Conservation (phyloP, 345 rosid genomes). For the Eucalyptus pauciflora region DNA sequence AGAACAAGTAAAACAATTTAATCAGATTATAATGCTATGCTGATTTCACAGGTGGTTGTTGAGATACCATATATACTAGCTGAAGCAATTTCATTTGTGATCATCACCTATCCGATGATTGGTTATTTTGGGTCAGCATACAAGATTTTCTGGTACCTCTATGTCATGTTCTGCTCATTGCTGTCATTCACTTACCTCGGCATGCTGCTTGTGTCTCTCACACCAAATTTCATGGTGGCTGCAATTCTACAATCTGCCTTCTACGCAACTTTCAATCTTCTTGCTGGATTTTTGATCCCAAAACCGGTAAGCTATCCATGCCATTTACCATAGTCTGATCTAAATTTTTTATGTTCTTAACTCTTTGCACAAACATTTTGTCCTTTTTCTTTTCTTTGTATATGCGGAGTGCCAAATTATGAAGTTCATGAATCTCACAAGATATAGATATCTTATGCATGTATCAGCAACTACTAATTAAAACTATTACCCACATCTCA, state of each 20-base stretch:
- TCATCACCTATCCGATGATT: constrained; percentile 53
- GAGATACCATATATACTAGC: constrained; percentile 64
- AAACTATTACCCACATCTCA: not conserved
- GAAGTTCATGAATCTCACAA: not conserved
- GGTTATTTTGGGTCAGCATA: constrained; percentile 34
- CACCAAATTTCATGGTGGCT: constrained; percentile 56
- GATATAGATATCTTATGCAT: not conserved
- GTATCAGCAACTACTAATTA: not conserved
- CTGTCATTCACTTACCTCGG: constrained; percentile 56
- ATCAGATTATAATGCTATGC: not conserved
- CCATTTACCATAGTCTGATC: not conserved
- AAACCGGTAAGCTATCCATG: constrained; percentile 36
- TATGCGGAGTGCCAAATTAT: not conserved
- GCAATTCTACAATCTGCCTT: constrained; percentile 25
- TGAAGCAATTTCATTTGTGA: constrained; percentile 26
- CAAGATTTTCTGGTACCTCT: constrained; percentile 58
- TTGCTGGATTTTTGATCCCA: constrained; percentile 64
- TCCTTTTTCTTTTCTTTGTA: not conserved
- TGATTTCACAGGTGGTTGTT: constrained; percentile 34
- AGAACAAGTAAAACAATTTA: not conserved
- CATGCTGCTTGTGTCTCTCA: constrained; percentile 51
- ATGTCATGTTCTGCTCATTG: constrained; percentile 45
- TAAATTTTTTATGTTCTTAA: not conserved
- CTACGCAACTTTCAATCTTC: constrained; percentile 34
- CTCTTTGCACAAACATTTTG: not conserved